phyloP scores from a whole-genome alignment of 2,329 filamentous ascomycete genomes.

The Colletotrichum lentis region DNA sequence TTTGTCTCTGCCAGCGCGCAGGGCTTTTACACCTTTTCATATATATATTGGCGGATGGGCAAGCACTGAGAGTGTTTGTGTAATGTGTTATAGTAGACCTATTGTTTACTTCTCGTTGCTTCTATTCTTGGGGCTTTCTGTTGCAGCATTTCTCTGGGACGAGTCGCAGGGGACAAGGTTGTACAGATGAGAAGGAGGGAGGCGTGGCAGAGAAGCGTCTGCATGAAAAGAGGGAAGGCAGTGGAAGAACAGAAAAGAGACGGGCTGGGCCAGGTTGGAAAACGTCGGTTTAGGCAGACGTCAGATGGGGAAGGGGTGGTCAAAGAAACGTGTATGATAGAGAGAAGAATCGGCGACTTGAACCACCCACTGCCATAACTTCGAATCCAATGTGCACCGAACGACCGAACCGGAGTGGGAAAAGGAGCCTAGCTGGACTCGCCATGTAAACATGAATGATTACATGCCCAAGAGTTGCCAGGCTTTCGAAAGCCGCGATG shows the following conservation, averaged over 20 bases:
- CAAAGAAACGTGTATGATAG: constrained; percentile 7
- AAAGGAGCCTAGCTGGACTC: background rate
- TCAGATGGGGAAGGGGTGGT: background rate
- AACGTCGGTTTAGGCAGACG: background rate
- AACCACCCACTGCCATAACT: background rate
- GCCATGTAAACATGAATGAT: background rate
- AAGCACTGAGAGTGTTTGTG: constrained; percentile 23
- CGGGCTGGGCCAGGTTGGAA: background rate
- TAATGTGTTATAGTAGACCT: constrained; percentile 32
- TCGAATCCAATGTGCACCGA: background rate
- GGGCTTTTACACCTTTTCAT: constrained; percentile 21
- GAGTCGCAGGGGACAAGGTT: constrained; percentile 1
- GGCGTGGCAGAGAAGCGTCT: background rate
- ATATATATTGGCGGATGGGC: constrained; percentile 21
- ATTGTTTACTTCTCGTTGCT: constrained; percentile 8
- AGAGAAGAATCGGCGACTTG: constrained; percentile 32
- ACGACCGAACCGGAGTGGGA: background rate
- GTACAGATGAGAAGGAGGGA: constrained; percentile 8
- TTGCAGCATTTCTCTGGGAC: background rate
- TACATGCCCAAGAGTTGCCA: background rate
- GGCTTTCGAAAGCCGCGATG: background rate
- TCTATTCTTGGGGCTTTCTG: background rate
- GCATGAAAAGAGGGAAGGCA: background rate
- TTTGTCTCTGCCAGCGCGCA: constrained; percentile 24
- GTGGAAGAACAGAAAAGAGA: background rate